A percentile compares a stretch with the other conserved stretches of the same genome.
phyloP scores from a whole-genome alignment of 768 basidiomycete genomes.

The Lactarius psammicola region DNA sequence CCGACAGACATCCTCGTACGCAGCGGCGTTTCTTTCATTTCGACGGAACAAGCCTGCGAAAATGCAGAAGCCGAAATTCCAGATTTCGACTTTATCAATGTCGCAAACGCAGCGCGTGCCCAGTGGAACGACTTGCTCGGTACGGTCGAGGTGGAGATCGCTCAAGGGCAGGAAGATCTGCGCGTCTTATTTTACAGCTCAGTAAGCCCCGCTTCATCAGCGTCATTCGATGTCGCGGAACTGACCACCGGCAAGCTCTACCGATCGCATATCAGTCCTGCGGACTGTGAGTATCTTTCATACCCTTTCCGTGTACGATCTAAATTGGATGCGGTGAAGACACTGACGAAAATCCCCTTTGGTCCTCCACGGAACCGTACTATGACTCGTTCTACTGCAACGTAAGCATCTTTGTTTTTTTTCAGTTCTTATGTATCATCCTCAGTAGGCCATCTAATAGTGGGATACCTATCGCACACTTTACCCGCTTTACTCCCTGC shows the following conservation, averaged over 20 bases:
- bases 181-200: conserved; percentile 61
- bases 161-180: conserved; percentile 44
- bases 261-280: conserved; percentile 60
- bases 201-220: conserved; percentile 33
- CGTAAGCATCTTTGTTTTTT: conserved; percentile 38
- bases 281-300: conserved; percentile 50
- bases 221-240: background rate
- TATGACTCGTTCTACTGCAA: conserved; percentile 70
- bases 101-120: conserved; percentile 43
- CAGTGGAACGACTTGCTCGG: conserved; percentile 60
- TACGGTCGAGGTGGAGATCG: conserved; percentile 49
- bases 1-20: conserved; percentile 52
- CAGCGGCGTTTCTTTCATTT: conserved; percentile 66
- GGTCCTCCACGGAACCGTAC: conserved; percentile 64
- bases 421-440: background rate
- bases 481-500: conserved; percentile 61
- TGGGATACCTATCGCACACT: conserved; percentile 68
- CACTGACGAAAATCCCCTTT: conserved; percentile 61
- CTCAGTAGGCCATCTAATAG: conserved; percentile 43
- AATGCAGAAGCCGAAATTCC: conserved; percentile 63
- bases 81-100: conserved; percentile 52
- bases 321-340: conserved; percentile 37
- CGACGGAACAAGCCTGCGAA: conserved; percentile 55
- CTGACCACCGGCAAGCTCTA: conserved; percentile 44
- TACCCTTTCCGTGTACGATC: background rate